Percentiles rank a stretch among this genome's conserved stretches.
Conservation (phyloP, 441 rosid genomes). For the Sinapis alba region DNA sequence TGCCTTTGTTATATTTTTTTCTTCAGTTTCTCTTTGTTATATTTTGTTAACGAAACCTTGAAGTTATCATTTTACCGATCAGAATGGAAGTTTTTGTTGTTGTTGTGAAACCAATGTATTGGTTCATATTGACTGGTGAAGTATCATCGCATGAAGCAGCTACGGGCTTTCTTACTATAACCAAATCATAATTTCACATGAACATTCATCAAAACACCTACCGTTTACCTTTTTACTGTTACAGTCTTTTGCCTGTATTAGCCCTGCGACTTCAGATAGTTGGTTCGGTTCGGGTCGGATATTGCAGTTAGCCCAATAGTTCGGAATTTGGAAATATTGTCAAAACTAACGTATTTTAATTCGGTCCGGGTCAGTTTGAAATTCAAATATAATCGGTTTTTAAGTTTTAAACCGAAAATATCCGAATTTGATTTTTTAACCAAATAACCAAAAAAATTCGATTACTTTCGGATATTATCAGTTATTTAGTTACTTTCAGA, state of each 20-base stretch:
- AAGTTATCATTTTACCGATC: not conserved
- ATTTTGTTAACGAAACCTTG: not conserved
- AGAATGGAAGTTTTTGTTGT: not conserved
- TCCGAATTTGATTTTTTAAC: not conserved
- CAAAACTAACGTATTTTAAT: too few species aligned
- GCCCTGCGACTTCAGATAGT: too few species aligned
- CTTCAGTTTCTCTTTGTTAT: not conserved
- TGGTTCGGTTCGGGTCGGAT: too few species aligned
- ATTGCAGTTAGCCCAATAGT: too few species aligned
- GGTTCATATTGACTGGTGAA: not conserved
- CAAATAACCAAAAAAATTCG: too few species aligned
- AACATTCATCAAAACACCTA: too few species aligned
- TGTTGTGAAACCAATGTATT: not conserved
- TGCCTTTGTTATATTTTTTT: not conserved
- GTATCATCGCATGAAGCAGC: not conserved
- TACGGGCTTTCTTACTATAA: constrained; percentile 1
- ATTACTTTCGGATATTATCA: not conserved
- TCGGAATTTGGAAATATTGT: too few species aligned
- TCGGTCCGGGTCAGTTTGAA: too few species aligned
- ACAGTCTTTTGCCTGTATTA: too few species aligned
- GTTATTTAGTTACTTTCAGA: not conserved
- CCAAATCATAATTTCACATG: not conserved
- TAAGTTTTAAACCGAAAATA: not conserved
- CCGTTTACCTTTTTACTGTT: too few species aligned
- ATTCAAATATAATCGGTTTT: too few species aligned